Evolutionary conservation across 1,139 yeast genomes (phyloP), one percentile per base, ranked within the genome.

Genomic region (Torulaspora pretoriensis): DNA sequence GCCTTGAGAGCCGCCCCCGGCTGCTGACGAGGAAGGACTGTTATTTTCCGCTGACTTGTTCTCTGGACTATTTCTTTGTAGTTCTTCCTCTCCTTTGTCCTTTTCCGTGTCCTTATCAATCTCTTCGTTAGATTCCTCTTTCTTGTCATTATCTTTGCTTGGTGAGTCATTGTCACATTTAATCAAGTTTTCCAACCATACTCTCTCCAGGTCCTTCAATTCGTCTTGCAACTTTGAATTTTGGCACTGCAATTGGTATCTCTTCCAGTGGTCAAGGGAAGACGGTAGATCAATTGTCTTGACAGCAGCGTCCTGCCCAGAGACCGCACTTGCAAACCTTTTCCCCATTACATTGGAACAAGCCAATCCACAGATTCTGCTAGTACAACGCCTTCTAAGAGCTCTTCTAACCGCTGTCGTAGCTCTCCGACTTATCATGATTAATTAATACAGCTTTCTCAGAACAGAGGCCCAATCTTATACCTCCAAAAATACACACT

Each of bases 181-280:
- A 3, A 24, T 33, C 36, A 42, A 28, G 13, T 24, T 40, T 19
- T 31, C 35, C 30, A 52, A 23, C 58, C 59, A 55, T 14, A 40
- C 36, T 4, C 34, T 33, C 41, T 55, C 59, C 30, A 55, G 38
- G 9, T 31, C 17, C 33, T 51, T 50, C 29, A 56, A 38, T 31
- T 53, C 51, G 10, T 39, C 31, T 26, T 48, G 51, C 29, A 51
- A 8, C 2, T 12, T 24, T 1, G 42, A 31, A 38, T 50, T 46
- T 4, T 41, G 45, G 7, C 46, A 38, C 38, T 54, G 60, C 13
- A 39, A 33, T 32, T 42, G 48, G 39, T 48, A 55, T 16, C 31
- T 35, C 17, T 41, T 35, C 60, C 58, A 55, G 31, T 55, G 57
- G n/a, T 13, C 37, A 16, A 28, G 26, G 28, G 34, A 37, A 24